Evolutionary conservation across 2,329 filamentous ascomycete genomes (phyloP).

Genomic region (Ascocoryne sarcoides): DNA sequence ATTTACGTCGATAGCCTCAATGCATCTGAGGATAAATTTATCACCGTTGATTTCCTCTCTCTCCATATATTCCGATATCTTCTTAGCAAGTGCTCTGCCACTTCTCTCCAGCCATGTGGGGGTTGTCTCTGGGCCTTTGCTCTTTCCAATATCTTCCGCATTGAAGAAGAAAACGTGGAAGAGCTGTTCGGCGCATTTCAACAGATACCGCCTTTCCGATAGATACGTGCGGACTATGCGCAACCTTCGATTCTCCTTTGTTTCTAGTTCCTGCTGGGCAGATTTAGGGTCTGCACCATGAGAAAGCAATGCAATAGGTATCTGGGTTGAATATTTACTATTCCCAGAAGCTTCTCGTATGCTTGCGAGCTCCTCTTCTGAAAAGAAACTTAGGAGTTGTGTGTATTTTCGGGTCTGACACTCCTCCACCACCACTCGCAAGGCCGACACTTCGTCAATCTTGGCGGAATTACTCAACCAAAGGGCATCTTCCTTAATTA

Average conservation of each 20-base stretch:
- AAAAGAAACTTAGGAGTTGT: constrained; percentile 63
- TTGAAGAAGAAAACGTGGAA: constrained; percentile 28
- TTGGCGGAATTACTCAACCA: constrained; percentile 76
- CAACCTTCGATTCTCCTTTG: constrained; percentile 50
- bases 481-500: constrained; percentile 74
- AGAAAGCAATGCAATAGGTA: constrained; percentile 34
- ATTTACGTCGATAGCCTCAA: constrained; percentile 40
- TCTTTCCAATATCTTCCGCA: constrained; percentile 4
- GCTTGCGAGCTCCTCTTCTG: constrained; percentile 69
- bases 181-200: constrained; percentile 50
- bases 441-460: constrained; percentile 72
- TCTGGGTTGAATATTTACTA: constrained; percentile 49
- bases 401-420: constrained; percentile 71
- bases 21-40: constrained; percentile 29
- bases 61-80: neutral
- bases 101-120: constrained; percentile 9
- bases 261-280: constrained; percentile 53
- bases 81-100: constrained; percentile 9
- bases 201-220: constrained; percentile 58
- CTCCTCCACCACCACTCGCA: constrained; percentile 74
- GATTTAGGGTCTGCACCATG: constrained; percentile 28
- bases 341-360: constrained; percentile 65
- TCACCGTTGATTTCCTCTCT: constrained; percentile 3
- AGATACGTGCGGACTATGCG: constrained; percentile 67
- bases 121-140: constrained; percentile 1